A percentile compares a stretch with the other conserved stretches of the same genome.
Conservation (phyloP, 148 eudicot genomes). For the Bassia scoparia region DNA sequence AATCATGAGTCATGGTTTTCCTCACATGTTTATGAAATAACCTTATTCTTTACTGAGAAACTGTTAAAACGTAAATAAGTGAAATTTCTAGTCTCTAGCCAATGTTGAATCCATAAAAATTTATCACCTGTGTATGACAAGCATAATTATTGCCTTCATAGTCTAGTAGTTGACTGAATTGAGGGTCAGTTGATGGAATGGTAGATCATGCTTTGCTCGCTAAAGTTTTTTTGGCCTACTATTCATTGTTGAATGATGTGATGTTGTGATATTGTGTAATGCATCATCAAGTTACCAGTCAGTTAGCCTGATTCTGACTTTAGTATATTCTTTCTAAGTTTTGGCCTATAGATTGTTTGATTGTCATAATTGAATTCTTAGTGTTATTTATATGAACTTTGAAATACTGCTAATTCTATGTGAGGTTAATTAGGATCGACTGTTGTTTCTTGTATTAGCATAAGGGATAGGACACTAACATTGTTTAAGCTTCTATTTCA, state of each 20-base stretch:
- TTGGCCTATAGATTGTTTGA: not conserved
- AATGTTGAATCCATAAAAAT: too few relatives aligned
- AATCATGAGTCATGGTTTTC: too few relatives aligned
- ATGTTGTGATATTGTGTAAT: too few relatives aligned
- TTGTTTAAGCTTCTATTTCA: conserved; percentile 24
- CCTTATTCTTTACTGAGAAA: not conserved
- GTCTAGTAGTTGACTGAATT: not conserved
- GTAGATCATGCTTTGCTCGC: not conserved
- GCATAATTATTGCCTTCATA: not conserved
- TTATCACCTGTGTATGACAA: too few relatives aligned
- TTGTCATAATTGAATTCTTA: not conserved
- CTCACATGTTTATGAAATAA: too few relatives aligned
- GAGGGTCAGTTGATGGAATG: not conserved
- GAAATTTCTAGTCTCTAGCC: too few relatives aligned
- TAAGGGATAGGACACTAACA: conserved; percentile 13
- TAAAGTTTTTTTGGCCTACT: not conserved
- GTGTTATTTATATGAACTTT: not conserved
- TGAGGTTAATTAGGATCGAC: not conserved
- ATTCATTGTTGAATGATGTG: too few relatives aligned
- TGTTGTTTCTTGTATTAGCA: not conserved
- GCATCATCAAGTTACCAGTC: too few relatives aligned
- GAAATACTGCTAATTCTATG: not conserved
- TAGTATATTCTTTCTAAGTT: not conserved
- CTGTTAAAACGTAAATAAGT: not conserved
- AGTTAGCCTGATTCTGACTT: too few relatives aligned